A percentile compares a stretch with the other conserved stretches of the same genome.
phyloP scores from a whole-genome alignment of 208 protist genomes.

The Trypanosomatidae sp. region DNA sequence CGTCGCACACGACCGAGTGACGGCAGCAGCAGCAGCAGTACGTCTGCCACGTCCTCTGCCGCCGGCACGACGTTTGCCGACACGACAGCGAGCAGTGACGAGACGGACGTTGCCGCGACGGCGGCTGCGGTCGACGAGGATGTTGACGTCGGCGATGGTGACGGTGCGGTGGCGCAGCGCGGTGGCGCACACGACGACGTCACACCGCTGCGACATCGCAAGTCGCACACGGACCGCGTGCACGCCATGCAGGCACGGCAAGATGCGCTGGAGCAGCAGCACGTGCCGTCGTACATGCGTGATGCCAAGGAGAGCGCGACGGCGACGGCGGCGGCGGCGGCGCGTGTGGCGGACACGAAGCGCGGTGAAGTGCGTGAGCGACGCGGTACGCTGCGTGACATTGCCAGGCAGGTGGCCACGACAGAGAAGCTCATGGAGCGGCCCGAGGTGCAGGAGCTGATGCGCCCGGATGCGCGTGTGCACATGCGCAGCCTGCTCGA shows the following conservation, averaged over 20 bases:
- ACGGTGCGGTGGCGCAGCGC: too few relatives aligned
- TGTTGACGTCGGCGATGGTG: too few relatives aligned
- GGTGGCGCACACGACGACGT: conserved; percentile 1
- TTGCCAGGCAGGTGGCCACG: conserved; percentile 23
- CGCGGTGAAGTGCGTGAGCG: conserved; percentile 32
- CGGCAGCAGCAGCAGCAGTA: conserved; percentile 7
- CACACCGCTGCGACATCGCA: conserved; percentile 34
- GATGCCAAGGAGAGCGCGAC: too few relatives aligned
- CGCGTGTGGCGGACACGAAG: conserved; percentile 16
- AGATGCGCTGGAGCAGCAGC: conserved; percentile 35
- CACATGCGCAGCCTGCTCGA: conserved; percentile 33
- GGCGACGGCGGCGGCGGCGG: conserved; percentile 4
- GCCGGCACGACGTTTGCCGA: too few relatives aligned
- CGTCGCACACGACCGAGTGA: conserved; percentile 31
- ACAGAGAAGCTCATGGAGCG: conserved; percentile 43
- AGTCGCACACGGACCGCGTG: conserved; percentile 40
- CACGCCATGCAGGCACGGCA: conserved; percentile 70
- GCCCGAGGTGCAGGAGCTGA: conserved; percentile 27
- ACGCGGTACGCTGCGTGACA: conserved; percentile 37
- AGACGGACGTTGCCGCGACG: too few relatives aligned
- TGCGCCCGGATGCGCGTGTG: conserved; percentile 14
- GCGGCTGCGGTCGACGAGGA: too few relatives aligned
- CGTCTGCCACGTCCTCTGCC: not conserved
- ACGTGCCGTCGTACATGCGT: conserved; percentile 10
- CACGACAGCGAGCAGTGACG: too few relatives aligned